Conservation (phyloP, 2,329 filamentous ascomycete species). For the Talaromyces sp. region DNA sequence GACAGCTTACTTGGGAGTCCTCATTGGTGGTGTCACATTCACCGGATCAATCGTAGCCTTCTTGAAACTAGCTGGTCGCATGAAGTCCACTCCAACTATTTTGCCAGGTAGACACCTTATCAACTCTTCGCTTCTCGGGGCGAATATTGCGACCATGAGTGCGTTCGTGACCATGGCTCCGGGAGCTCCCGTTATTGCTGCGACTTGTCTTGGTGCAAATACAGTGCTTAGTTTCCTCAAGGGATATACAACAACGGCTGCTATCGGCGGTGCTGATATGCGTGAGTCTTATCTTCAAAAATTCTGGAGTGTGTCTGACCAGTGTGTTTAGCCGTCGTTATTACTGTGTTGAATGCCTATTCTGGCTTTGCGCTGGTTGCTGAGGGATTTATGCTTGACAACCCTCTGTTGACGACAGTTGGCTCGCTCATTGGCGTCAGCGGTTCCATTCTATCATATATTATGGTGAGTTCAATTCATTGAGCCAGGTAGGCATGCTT, state of each 20-base stretch:
- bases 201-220: conserved; percentile 71
- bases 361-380: conserved; percentile 87
- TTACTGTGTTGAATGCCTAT: conserved; percentile 86
- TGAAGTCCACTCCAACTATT: conserved; percentile 71
- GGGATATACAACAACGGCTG: conserved; percentile 81
- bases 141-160: conserved; percentile 78
- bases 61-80: conserved; percentile 75
- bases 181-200: conserved; percentile 72
- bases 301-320: conserved; percentile 19
- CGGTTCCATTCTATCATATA: conserved; percentile 83
- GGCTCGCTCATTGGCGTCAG: conserved; percentile 84
- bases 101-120: conserved; percentile 71
- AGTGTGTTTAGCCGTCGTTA: conserved; percentile 61
- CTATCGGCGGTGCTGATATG: conserved; percentile 93
- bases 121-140: conserved; percentile 69
- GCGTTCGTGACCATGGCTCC: conserved; percentile 79
- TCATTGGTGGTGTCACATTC: conserved; percentile 86
- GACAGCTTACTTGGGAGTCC: conserved; percentile 77
- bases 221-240: conserved; percentile 76
- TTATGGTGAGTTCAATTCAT: conserved; percentile 47
- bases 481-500: background rate
- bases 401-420: conserved; percentile 77
- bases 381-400: conserved; percentile 88
- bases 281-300: conserved; percentile 42
- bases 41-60: conserved; percentile 89